Conservation (phyloP, 768 basidiomycete genomes). For the Phylloporus scabripes region DNA sequence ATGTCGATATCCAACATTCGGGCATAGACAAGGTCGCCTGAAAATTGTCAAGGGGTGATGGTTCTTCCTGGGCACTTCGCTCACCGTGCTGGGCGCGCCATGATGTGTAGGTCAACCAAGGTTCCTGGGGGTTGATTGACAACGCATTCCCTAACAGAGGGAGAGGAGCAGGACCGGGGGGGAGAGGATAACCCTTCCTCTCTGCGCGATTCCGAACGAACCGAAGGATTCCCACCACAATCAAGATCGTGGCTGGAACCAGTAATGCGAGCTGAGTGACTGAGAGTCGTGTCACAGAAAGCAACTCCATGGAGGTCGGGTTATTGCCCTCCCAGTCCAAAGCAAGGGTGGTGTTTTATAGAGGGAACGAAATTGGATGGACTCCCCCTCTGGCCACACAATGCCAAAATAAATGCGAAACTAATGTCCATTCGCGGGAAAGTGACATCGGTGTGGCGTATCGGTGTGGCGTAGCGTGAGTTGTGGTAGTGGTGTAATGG, state of each 20-base stretch:
- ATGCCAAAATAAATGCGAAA: not conserved
- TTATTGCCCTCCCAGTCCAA: not conserved
- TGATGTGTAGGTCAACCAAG: conserved; percentile 7
- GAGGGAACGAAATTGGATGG: not conserved
- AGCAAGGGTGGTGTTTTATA: not conserved
- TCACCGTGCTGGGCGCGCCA: conserved; percentile 9
- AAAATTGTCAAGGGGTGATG: not conserved
- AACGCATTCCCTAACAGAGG: conserved; percentile 2
- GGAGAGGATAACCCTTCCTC: conserved; percentile 4
- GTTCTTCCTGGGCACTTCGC: not conserved
- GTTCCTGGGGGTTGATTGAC: conserved; percentile 1
- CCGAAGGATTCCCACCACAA: not conserved
- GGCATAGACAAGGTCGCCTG: conserved; percentile 43
- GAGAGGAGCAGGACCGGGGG: conserved; percentile 10
- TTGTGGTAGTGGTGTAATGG: not conserved
- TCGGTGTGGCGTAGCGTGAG: not conserved
- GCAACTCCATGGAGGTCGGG: not conserved
- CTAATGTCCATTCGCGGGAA: not conserved
- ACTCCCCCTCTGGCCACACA: not conserved
- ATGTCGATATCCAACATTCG: conserved; percentile 39
- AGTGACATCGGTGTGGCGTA: too few relatives aligned
- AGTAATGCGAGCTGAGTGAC: not conserved
- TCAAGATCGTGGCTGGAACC: not conserved
- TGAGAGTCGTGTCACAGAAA: not conserved
- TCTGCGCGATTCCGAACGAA: not conserved